These are phyloP conservation scores for Metschnikowia continentalis DNA, from an alignment of 805 yeast species.

Conservation along the genomic window DNA sequence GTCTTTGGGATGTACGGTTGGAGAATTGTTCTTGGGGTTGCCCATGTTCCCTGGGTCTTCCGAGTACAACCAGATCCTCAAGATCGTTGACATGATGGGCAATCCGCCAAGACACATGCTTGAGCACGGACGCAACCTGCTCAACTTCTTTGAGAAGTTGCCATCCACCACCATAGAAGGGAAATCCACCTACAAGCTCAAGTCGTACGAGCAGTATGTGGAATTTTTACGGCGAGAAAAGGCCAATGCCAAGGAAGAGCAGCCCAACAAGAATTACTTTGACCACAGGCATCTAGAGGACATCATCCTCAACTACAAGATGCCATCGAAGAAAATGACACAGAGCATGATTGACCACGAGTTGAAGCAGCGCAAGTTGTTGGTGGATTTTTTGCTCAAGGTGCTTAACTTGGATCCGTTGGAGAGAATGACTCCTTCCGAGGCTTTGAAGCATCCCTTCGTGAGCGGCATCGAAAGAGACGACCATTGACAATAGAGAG, in stretches of 20 bases:
- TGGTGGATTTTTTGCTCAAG: slow-evolving; percentile 75
- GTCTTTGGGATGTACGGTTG: slow-evolving; percentile 92
- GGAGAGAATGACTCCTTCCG: slow-evolving; percentile 96
- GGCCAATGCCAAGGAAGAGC: slow-evolving; percentile 47
- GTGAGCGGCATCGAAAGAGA: slow-evolving; percentile 38
- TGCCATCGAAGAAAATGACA: slow-evolving; percentile 57
- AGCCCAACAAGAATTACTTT: slow-evolving; percentile 83
- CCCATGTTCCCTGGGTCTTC: slow-evolving; percentile 95
- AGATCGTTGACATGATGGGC: slow-evolving; percentile 80
- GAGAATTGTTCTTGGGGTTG: slow-evolving; percentile 84
- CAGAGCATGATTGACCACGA: slow-evolving; percentile 60
- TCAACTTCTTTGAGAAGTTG: slow-evolving; percentile 56
- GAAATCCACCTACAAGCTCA: slow-evolving; percentile 31
- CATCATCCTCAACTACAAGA: slow-evolving; percentile 70
- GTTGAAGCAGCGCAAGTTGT: slow-evolving; percentile 61
- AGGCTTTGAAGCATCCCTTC: slow-evolving; percentile 89
- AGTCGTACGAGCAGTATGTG: slow-evolving; percentile 34
- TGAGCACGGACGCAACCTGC: slow-evolving; percentile 86
- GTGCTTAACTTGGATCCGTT: slow-evolving; percentile 82
- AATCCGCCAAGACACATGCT: slow-evolving; percentile 94
- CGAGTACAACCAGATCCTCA: slow-evolving; percentile 82
- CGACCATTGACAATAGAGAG: not conserved
- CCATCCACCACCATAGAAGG: slow-evolving; percentile 21
- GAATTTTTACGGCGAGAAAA: slow-evolving; percentile 25
- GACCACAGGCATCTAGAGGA: slow-evolving; percentile 60